Evolutionary conservation across 2,329 filamentous ascomycete genomes (phyloP), one percentile per base, ranked within the genome.

Genomic region (Alternaria solani): DNA sequence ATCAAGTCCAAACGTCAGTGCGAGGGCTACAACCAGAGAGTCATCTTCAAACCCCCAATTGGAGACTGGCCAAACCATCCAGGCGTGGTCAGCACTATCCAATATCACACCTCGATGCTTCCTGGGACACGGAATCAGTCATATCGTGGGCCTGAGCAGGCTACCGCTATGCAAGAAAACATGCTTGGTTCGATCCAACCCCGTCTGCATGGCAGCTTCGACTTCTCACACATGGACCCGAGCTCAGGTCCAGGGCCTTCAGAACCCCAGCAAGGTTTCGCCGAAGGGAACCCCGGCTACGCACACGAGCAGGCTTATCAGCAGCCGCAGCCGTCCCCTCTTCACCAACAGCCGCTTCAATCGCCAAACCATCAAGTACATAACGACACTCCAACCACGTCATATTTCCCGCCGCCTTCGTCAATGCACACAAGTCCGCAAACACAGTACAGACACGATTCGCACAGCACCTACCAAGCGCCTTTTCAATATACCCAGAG

Each of bases 1-100:
- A 88, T 91, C 81, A 95, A 94, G 74, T 94, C 91, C 18, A 94
- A 94, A 78, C 86, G 92, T 14, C 84, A 88, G 66, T 96, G 92
- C 76, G 91, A 95, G 77, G 92, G 92, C 54, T 95, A 95, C 77
- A 93, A 88, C 68, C 90, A 92, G 76, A 87, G 90, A 47, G 88
- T 95, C 55, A 84, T 93, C 60, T 95, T 94, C 84, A 94, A 93
- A 75, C 86, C 91, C 51, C 89, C 90, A 58, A 87, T 88, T 53
- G 83, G 86, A 81, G 86, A 68, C 81, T 82, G 68, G 78, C 75
- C 70, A 43, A 76, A 77, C 36, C 75, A 77, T 51, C 72, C 74
- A 34, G 73, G 75, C n/a, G 70, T 74, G 25, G 72, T 78, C 61
- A 78, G 71, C 57, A 76, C 73, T 12, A 70, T 78, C 25, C 75